Conservation (phyloP, 1,284 basidiomycete genomes). For the Athelia sp. region DNA sequence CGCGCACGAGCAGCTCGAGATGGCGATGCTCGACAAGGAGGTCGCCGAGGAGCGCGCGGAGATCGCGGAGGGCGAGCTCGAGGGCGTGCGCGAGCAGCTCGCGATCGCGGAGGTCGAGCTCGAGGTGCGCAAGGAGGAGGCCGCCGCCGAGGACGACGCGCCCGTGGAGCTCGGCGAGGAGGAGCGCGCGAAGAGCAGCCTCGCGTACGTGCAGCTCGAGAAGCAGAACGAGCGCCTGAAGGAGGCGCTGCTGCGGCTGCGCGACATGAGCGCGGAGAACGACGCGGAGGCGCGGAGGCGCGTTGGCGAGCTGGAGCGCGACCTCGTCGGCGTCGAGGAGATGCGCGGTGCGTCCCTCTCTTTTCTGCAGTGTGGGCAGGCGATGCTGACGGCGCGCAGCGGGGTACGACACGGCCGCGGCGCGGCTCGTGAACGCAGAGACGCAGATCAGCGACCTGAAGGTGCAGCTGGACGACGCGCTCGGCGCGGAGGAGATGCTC, state of each 20-base stretch:
- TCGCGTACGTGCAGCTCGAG: constrained; percentile 89
- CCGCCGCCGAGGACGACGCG: constrained; percentile 32
- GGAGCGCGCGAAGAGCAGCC: constrained; percentile 47
- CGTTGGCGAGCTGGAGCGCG: constrained; percentile 87
- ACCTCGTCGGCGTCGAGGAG: constrained; percentile 67
- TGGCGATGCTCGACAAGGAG: constrained; percentile 94
- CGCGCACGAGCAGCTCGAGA: constrained; percentile 86
- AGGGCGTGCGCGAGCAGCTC: constrained; percentile 71
- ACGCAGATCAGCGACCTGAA: constrained; percentile 93
- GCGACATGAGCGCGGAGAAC: constrained; percentile 84
- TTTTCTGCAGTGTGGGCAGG: neutral
- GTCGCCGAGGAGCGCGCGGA: constrained; percentile 95
- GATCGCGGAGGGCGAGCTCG: constrained; percentile 70
- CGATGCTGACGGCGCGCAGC: constrained; percentile 36
- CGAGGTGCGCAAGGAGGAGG: constrained; percentile 63
- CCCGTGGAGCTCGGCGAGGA: constrained; percentile 16
- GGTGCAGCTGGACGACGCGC: constrained; percentile 89
- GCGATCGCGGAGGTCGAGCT: constrained; percentile 86
- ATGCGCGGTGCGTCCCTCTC: constrained; percentile 49
- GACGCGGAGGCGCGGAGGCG: constrained; percentile 82
- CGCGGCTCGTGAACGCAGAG: constrained; percentile 83
- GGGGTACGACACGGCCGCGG: constrained; percentile 74
- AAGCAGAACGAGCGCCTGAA: constrained; percentile 96
- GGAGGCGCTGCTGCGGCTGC: constrained; percentile 87
- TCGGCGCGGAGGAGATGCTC: constrained; percentile 94